These are phyloP conservation scores for Akanthomyces uredinophilus DNA, from an alignment of 2,329 filamentous ascomycete species.

Conservation along the genomic window DNA sequence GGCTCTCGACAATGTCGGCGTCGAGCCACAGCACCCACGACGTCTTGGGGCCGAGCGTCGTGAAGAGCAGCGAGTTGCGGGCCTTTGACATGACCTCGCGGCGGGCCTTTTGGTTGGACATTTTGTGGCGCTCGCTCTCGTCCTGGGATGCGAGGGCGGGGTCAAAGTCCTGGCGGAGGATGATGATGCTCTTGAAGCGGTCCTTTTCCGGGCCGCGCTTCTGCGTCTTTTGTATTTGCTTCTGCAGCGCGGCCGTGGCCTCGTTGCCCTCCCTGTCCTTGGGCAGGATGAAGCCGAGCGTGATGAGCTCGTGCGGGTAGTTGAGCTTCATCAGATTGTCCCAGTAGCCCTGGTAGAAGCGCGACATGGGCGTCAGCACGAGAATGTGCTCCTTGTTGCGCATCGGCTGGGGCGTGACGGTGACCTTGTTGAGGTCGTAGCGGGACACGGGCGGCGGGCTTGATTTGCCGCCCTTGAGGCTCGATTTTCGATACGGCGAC, in stretches of 20 bases:
- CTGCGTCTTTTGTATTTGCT: constrained; percentile 80
- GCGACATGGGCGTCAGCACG: constrained; percentile 85
- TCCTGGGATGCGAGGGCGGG: constrained; percentile 73
- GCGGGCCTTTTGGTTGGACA: constrained; percentile 80
- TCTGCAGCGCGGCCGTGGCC: constrained; percentile 77
- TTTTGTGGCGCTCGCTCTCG: constrained; percentile 85
- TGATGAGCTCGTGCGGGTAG: constrained; percentile 94
- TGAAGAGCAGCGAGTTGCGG: constrained; percentile 91
- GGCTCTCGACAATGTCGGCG: constrained; percentile 85
- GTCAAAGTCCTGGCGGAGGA: constrained; percentile 92
- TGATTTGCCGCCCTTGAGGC: constrained; percentile 26
- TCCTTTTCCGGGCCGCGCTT: constrained; percentile 67
- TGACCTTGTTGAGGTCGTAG: constrained; percentile 94
- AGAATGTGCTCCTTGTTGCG: constrained; percentile 80
- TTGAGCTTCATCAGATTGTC: constrained; percentile 77
- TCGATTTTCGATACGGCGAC: constrained; percentile 39
- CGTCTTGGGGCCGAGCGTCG: constrained; percentile 81
- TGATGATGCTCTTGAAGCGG: constrained; percentile 88
- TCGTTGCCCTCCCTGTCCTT: constrained; percentile 89
- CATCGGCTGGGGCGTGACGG: constrained; percentile 69
- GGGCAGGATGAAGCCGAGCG: constrained; percentile 90
- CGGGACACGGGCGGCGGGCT: constrained; percentile 78
- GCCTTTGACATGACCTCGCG: constrained; percentile 89
- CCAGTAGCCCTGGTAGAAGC: constrained; percentile 95
- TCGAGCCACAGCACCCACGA: constrained; percentile 98